Percentiles rank a stretch among this genome's conserved stretches.
These are phyloP conservation scores for Penicillium daleae DNA, from an alignment of 495 filamentous ascomycete genomes.

Conservation along the genomic window DNA sequence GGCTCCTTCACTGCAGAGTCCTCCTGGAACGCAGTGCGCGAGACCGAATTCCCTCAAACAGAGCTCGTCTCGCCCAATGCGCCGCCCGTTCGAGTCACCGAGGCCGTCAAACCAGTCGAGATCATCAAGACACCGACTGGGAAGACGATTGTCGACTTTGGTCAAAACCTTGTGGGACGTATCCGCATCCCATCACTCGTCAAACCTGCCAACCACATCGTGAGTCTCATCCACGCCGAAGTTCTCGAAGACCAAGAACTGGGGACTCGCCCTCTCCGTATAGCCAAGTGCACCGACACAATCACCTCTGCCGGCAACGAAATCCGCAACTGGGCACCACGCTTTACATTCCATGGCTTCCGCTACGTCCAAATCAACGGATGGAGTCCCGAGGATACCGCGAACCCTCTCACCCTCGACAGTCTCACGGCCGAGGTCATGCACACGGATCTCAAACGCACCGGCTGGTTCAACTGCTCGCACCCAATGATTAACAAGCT, in stretches of 20 bases:
- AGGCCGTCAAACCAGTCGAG: constrained; percentile 41
- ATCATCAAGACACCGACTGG: constrained; percentile 49
- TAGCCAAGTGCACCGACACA: constrained; percentile 48
- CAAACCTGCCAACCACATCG: constrained; percentile 32
- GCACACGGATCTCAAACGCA: constrained; percentile 54
- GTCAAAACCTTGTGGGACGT: constrained; percentile 59
- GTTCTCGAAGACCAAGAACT: constrained; percentile 58
- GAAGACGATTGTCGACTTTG: constrained; percentile 57
- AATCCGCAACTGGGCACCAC: constrained; percentile 29
- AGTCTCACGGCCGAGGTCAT: constrained; percentile 50
- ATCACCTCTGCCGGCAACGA: constrained; percentile 35
- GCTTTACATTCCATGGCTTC: constrained; percentile 62
- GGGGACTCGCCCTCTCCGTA: constrained; percentile 51
- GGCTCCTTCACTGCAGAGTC: constrained; percentile 11
- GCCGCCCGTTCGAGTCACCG: constrained; percentile 44
- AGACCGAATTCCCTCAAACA: constrained; percentile 29
- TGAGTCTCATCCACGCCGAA: constrained; percentile 52
- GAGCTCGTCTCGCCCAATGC: constrained; percentile 44
- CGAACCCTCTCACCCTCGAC: constrained; percentile 16
- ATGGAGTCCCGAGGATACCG: constrained; percentile 33
- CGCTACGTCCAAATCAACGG: constrained; percentile 55
- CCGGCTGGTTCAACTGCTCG: constrained; percentile 52
- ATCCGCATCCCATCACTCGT: constrained; percentile 40
- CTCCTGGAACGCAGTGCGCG: constrained; percentile 22
- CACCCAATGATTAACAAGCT: constrained; percentile 53